Conservation (phyloP, 202 grass and related monocot species). For the Musa balbisiana region DNA sequence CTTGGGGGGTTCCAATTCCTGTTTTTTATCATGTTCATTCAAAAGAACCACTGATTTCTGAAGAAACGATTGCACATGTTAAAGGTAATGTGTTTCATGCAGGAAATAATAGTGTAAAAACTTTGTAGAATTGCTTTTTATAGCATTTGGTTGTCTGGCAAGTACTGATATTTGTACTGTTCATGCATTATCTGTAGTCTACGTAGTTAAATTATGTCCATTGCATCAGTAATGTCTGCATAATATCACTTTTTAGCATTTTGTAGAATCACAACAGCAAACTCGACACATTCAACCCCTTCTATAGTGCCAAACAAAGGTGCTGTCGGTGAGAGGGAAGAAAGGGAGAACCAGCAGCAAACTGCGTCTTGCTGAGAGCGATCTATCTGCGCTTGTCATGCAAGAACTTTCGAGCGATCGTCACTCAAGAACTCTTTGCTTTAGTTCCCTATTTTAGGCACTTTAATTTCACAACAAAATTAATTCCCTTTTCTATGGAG, state of each 20-base stretch:
- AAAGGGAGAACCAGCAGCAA: no score
- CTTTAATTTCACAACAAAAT: no score
- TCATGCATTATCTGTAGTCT: neutral
- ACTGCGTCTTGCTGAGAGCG: no score
- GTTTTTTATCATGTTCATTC: slow-evolving; percentile 88
- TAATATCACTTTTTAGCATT: neutral
- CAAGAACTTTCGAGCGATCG: no score
- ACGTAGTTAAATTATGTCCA: neutral
- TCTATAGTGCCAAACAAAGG: no score
- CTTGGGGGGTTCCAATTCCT: slow-evolving; percentile 95
- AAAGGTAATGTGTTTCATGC: slow-evolving; percentile 42
- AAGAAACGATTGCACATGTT: slow-evolving; percentile 90
- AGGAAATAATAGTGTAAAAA: slow-evolving; percentile 18
- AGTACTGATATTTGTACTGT: neutral
- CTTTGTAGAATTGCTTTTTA: neutral
- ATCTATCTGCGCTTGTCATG: no score
- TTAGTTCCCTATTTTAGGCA: no score
- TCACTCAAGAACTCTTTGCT: no score
- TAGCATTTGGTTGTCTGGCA: neutral
- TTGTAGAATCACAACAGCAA: neutral
- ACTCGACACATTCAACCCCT: no score
- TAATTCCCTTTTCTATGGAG: no score
- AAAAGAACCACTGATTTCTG: slow-evolving; percentile 80
- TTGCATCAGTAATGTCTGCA: neutral
- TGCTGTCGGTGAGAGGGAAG: no score